Percentiles rank a stretch among this genome's conserved stretches.
phyloP scores from a whole-genome alignment of 148 eudicot genomes.

The Drosera capensis region DNA sequence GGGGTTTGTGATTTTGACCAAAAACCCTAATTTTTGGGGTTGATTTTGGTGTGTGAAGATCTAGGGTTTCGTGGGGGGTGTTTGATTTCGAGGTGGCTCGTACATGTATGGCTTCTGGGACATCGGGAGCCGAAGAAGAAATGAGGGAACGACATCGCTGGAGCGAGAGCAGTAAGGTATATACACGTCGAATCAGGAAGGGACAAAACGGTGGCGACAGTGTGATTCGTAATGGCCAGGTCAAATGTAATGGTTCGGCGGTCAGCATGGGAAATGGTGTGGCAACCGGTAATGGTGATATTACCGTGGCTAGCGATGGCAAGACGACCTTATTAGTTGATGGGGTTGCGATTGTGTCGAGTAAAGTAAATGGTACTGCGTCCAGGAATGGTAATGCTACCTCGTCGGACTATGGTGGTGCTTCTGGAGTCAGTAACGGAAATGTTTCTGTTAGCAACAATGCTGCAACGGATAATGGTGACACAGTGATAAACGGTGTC shows the following conservation, averaged over 20 bases:
- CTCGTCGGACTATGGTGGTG: too few species aligned
- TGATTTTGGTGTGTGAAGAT: slow-evolving; percentile 3
- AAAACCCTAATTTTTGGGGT: slow-evolving; percentile 20
- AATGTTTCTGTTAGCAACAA: too few species aligned
- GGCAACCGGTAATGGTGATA: too few species aligned
- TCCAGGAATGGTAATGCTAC: too few species aligned
- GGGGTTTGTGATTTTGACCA: slow-evolving; percentile 1
- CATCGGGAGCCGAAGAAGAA: slow-evolving; percentile 22
- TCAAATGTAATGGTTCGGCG: background rate
- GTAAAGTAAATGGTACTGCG: too few species aligned
- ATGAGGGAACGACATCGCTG: slow-evolving; percentile 15
- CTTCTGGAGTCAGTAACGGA: too few species aligned
- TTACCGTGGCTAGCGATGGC: too few species aligned
- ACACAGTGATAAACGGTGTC: too few species aligned
- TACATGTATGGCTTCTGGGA: slow-evolving; percentile 32
- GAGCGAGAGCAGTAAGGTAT: slow-evolving; percentile 32
- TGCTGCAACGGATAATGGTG: too few species aligned
- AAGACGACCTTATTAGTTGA: too few species aligned
- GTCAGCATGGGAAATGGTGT: too few species aligned
- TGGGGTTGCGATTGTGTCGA: too few species aligned
- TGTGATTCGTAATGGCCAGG: background rate
- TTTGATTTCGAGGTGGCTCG: slow-evolving; percentile 5
- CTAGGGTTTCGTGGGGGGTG: slow-evolving; percentile 19
- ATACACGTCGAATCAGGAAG: slow-evolving; percentile 13
- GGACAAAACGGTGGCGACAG: background rate